Evolutionary conservation across 2,329 filamentous ascomycete species (phyloP).

Genomic region (Leptographium radiaticola): DNA sequence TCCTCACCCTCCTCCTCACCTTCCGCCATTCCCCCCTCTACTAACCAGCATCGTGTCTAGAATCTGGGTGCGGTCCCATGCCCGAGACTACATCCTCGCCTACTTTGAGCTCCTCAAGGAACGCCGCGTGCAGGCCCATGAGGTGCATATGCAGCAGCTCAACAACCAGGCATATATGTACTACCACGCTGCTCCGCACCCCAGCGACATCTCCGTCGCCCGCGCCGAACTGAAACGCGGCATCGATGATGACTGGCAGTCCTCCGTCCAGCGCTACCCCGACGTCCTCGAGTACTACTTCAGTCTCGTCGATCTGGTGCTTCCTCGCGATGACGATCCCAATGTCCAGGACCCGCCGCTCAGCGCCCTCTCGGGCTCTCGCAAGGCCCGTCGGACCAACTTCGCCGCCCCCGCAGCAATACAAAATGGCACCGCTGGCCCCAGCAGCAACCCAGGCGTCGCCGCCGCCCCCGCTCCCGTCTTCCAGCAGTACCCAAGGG

Average conservation of each 20-base stretch:
- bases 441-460: background rate
- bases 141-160: constrained; percentile 41
- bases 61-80: constrained; percentile 50
- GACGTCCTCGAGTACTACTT: constrained; percentile 77
- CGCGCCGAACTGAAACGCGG: constrained; percentile 56
- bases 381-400: constrained; percentile 32
- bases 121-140: constrained; percentile 44
- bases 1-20: background rate
- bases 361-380: constrained; percentile 34
- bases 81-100: constrained; percentile 54
- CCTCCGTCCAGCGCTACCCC: constrained; percentile 62
- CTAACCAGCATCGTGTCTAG: constrained; percentile 21
- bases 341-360: constrained; percentile 47
- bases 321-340: constrained; percentile 50
- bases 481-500: constrained; percentile 7
- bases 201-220: constrained; percentile 49
- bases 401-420: constrained; percentile 19
- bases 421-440: background rate
- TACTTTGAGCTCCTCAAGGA: constrained; percentile 51
- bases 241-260: constrained; percentile 68
- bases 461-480: constrained; percentile 2
- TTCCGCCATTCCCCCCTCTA: no score
- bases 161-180: constrained; percentile 42
- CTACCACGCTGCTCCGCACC: constrained; percentile 44
- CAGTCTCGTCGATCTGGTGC: constrained; percentile 50